A percentile compares a stretch with the other conserved stretches of the same genome.
phyloP scores from a whole-genome alignment of 257 asterid species.

The Euphrasia confusa region DNA sequence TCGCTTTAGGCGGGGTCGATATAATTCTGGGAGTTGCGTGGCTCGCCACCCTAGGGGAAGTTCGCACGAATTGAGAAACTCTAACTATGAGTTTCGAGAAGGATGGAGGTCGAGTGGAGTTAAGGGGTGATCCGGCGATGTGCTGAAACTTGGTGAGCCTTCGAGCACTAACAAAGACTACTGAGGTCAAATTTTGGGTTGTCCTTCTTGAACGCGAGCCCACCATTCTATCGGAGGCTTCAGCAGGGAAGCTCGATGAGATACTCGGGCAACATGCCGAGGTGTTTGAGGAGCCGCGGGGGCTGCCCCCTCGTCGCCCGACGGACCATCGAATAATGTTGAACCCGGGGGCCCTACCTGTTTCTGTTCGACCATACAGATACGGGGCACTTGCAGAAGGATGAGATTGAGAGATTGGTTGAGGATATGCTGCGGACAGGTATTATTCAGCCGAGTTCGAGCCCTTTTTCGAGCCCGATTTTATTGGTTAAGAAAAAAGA shows the following conservation, averaged over 20 bases:
- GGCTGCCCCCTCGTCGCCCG: neutral
- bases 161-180: no score
- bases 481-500: neutral
- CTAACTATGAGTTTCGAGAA: neutral
- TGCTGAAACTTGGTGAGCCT: neutral
- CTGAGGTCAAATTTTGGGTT: no score
- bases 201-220: neutral
- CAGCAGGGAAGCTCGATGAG: neutral
- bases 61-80: neutral
- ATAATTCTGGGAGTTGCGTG: conserved; percentile 9
- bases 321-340: neutral
- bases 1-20: neutral
- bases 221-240: neutral
- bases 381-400: neutral
- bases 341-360: neutral
- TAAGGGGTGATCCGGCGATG: neutral
- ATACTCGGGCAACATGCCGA: neutral
- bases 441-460: neutral
- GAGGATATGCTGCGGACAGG: neutral
- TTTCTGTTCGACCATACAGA: neutral
- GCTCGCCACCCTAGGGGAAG: conserved; percentile 5
- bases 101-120: neutral
- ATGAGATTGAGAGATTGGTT: neutral
- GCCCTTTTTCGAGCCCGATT: neutral
- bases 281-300: conserved; percentile 5